Percentiles rank a stretch among this genome's conserved stretches.
phyloP scores from a whole-genome alignment of 495 filamentous ascomycete species.

The Penicillium pancosmium region DNA sequence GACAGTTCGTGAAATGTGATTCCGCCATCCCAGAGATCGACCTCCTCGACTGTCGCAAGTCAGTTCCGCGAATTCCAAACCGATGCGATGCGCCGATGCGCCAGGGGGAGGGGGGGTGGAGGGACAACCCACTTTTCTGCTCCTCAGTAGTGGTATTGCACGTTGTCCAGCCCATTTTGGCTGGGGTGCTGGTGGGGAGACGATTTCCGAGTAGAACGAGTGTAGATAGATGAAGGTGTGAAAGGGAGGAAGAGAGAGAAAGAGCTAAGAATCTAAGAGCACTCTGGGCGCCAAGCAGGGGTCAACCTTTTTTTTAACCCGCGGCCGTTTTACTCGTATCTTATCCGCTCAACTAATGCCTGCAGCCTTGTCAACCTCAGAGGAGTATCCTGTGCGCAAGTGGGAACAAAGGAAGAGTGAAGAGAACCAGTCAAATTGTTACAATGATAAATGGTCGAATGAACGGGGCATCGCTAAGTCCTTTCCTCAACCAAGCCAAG shows the following conservation, averaged over 20 bases:
- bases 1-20: conserved; percentile 52
- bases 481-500: too few relatives aligned
- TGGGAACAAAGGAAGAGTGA: not conserved
- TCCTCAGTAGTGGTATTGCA: conserved; percentile 54
- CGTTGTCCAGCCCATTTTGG: conserved; percentile 52
- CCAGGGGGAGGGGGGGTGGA: not conserved
- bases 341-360: too few relatives aligned
- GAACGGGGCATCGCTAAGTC: too few relatives aligned
- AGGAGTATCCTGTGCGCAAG: not conserved
- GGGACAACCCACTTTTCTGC: conserved; percentile 40
- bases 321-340: conserved; percentile 26
- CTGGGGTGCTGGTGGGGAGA: conserved; percentile 11
- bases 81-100: not conserved
- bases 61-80: not conserved
- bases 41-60: conserved; percentile 40
- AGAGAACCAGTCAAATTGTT: not conserved
- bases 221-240: conserved; percentile 7
- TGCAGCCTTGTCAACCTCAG: not conserved
- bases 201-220: not conserved
- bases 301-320: conserved; percentile 11
- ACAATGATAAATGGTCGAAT: not conserved
- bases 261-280: not conserved
- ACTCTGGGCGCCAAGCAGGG: not conserved
- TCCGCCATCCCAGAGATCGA: conserved; percentile 49
- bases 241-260: not conserved